These are phyloP conservation scores for Tuber aestivum DNA, from an alignment of 495 filamentous ascomycete species.

Conservation along the genomic window DNA sequence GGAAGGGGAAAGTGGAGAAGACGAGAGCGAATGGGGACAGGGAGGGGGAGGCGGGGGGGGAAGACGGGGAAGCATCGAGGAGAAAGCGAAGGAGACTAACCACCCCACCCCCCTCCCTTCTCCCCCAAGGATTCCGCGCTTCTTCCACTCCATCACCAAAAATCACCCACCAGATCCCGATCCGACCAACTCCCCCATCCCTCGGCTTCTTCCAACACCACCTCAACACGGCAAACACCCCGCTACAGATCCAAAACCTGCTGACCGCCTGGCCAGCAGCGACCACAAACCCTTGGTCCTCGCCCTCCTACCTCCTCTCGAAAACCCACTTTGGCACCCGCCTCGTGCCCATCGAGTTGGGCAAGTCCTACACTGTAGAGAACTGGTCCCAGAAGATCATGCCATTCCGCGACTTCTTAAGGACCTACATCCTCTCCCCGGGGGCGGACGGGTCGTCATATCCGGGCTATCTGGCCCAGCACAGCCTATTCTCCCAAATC, in stretches of 20 bases:
- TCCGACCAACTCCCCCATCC: conserved; percentile 44
- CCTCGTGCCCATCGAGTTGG: conserved; percentile 84
- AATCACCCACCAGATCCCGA: conserved; percentile 45
- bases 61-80: conserved; percentile 44
- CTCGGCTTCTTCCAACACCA: conserved; percentile 62
- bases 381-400: conserved; percentile 83
- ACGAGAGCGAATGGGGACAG: conserved; percentile 17
- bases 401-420: conserved; percentile 65
- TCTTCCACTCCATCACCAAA: conserved; percentile 37
- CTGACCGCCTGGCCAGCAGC: conserved; percentile 73
- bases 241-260: conserved; percentile 63
- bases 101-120: conserved; percentile 44
- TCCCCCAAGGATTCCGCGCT: conserved; percentile 8
- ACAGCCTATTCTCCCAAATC: conserved; percentile 78
- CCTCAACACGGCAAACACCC: conserved; percentile 52
- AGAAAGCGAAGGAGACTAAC: conserved; percentile 39
- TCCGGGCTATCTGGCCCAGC: conserved; percentile 82
- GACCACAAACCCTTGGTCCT: conserved; percentile 62
- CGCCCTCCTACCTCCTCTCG: conserved; percentile 65
- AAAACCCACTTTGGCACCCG: conserved; percentile 70
- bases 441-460: conserved; percentile 5
- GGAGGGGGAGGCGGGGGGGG: neutral
- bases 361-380: conserved; percentile 77
- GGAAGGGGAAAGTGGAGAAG: conserved; percentile 55
- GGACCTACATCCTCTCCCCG: conserved; percentile 20